These are phyloP conservation scores for Mortierella sp. DNA, from an alignment of 371 early-diverging fungal species.

Conservation along the genomic window DNA sequence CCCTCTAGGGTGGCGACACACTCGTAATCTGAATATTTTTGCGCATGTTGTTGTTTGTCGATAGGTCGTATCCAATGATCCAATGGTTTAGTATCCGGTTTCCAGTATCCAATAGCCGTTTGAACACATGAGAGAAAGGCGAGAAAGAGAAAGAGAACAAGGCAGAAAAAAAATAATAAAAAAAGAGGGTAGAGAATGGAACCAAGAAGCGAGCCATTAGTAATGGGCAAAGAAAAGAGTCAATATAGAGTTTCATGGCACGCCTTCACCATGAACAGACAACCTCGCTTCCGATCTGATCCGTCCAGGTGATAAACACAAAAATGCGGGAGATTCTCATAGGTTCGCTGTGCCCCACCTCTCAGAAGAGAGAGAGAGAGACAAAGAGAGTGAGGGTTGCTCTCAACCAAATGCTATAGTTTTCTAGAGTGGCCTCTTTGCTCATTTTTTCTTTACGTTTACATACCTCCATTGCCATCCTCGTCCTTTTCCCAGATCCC, in stretches of 20 bases:
- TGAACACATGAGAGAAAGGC: background rate
- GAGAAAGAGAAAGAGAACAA: background rate
- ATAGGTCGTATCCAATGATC: too few species aligned
- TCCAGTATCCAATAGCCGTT: too few species aligned
- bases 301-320: constrained; percentile 5
- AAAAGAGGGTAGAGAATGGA: background rate
- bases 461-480: constrained; percentile 53
- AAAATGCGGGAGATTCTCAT: too few species aligned
- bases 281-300: constrained; percentile 19
- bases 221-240: background rate
- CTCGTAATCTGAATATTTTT: constrained; percentile 71
- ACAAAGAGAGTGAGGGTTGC: background rate
- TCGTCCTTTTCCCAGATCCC: constrained; percentile 87
- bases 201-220: constrained; percentile 11
- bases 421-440: background rate
- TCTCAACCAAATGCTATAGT: background rate
- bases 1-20: constrained; percentile 96
- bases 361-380: background rate
- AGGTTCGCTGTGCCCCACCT: too few species aligned
- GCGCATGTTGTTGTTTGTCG: too few species aligned
- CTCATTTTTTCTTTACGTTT: too few species aligned
- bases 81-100: too few species aligned
- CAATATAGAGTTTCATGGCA: constrained; percentile 4
- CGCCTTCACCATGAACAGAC: background rate
- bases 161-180: background rate